These are phyloP conservation scores for Gossypium davidsonii DNA, from an alignment of 441 rosid species.

Conservation along the genomic window DNA sequence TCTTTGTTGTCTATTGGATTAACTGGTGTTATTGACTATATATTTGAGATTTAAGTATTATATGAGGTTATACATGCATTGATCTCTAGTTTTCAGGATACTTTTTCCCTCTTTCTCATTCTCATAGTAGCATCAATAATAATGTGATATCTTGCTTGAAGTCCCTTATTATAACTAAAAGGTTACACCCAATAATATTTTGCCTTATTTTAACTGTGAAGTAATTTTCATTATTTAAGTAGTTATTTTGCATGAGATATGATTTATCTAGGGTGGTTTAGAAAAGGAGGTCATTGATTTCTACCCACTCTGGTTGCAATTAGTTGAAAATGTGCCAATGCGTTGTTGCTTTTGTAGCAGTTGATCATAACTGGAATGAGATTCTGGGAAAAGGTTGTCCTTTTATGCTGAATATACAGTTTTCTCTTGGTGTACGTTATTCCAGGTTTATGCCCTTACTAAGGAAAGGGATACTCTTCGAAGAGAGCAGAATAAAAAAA, in stretches of 20 bases:
- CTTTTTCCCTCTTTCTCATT: neutral
- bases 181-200: neutral
- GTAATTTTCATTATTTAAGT: neutral
- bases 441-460: constrained; percentile 89
- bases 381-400: neutral
- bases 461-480: constrained; percentile 97
- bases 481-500: constrained; percentile 89
- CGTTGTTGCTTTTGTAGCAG: neutral
- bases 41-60: neutral
- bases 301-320: neutral
- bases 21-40: neutral
- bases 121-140: neutral
- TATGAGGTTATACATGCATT: neutral
- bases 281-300: too few relatives aligned
- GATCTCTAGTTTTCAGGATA: neutral
- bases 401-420: neutral
- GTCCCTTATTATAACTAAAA: neutral
- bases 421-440: constrained; percentile 16
- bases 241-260: constrained; percentile 1
- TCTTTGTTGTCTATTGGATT: neutral
- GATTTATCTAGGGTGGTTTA: neutral
- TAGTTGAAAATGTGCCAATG: neutral
- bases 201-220: neutral
- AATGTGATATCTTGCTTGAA: neutral
- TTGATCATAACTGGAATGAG: neutral